Conservation (phyloP, 208 protist genomes). For the Trypanosoma congolense region DNA sequence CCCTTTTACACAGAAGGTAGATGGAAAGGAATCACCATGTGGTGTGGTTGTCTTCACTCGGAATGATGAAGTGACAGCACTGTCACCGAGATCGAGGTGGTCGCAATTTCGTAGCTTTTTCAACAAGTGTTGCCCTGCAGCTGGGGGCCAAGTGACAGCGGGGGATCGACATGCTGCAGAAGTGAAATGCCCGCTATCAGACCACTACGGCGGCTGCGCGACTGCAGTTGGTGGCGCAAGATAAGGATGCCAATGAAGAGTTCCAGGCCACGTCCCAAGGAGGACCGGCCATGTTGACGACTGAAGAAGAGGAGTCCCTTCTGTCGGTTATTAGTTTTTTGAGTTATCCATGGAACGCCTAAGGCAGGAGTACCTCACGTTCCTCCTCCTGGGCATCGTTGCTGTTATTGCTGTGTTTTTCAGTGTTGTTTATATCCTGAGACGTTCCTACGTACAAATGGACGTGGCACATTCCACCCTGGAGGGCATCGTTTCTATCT, state of each 20-base stretch:
- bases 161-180: background rate
- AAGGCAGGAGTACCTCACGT: constrained; percentile 31
- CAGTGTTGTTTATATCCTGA: constrained; percentile 27
- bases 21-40: constrained; percentile 25
- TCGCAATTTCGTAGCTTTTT: background rate
- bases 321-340: constrained; percentile 35
- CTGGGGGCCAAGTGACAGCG: background rate
- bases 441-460: background rate
- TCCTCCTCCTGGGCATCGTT: constrained; percentile 31
- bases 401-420: constrained; percentile 24
- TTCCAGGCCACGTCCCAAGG: background rate
- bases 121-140: no score
- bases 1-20: constrained; percentile 26
- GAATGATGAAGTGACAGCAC: constrained; percentile 38
- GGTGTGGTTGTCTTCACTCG: constrained; percentile 75
- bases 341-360: constrained; percentile 34
- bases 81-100: constrained; percentile 8
- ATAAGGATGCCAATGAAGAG: background rate
- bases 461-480: background rate
- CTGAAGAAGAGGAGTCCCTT: constrained; percentile 43
- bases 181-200: constrained; percentile 58
- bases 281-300: constrained; percentile 15
- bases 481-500: background rate
- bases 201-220: constrained; percentile 79
- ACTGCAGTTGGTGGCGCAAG: constrained; percentile 28